These are phyloP conservation scores for Karstenula rhodostoma DNA, from an alignment of 2,329 filamentous ascomycete species.

Conservation along the genomic window DNA sequence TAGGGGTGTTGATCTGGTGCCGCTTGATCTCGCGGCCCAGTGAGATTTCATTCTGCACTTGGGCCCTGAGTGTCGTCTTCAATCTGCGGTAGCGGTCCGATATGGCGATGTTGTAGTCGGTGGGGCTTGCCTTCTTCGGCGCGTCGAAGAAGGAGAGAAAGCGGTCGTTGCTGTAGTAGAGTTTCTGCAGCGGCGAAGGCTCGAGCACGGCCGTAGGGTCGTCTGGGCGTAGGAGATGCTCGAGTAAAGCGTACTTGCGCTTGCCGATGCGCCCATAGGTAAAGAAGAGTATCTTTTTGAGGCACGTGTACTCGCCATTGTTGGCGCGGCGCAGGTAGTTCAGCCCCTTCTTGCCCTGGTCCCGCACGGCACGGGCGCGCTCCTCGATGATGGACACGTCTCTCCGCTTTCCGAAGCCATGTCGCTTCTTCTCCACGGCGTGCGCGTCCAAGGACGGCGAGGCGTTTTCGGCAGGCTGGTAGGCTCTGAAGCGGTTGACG, in stretches of 20 bases:
- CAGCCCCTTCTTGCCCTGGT: slow-evolving; percentile 46
- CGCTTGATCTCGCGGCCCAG: slow-evolving; percentile 36
- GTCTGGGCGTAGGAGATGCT: slow-evolving; percentile 35
- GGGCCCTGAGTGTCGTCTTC: slow-evolving; percentile 36
- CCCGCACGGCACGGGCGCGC: slow-evolving; percentile 31
- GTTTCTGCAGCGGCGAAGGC: slow-evolving; percentile 41
- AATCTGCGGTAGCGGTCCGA: slow-evolving; percentile 43
- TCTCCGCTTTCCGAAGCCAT: slow-evolving; percentile 32
- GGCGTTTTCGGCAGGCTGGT: slow-evolving; percentile 42
- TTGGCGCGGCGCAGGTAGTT: slow-evolving; percentile 63
- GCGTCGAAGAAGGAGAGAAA: slow-evolving; percentile 43
- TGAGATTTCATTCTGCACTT: slow-evolving; percentile 28
- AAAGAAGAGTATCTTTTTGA: slow-evolving; percentile 62
- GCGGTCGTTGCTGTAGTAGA: slow-evolving; percentile 45
- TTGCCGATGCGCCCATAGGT: slow-evolving; percentile 67
- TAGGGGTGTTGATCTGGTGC: slow-evolving; percentile 46
- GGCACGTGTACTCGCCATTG: slow-evolving; percentile 59
- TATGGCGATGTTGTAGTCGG: slow-evolving; percentile 32
- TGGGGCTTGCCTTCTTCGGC: slow-evolving; percentile 27
- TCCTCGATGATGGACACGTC: slow-evolving; percentile 30
- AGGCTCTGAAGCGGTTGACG: slow-evolving; percentile 57
- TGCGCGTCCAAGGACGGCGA: slow-evolving; percentile 23
- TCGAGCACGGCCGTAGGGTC: slow-evolving; percentile 15
- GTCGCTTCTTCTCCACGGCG: slow-evolving; percentile 30
- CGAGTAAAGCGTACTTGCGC: slow-evolving; percentile 57